These are phyloP conservation scores for Vicia sativa DNA, from an alignment of 306 rosid genomes.

Conservation along the genomic window DNA sequence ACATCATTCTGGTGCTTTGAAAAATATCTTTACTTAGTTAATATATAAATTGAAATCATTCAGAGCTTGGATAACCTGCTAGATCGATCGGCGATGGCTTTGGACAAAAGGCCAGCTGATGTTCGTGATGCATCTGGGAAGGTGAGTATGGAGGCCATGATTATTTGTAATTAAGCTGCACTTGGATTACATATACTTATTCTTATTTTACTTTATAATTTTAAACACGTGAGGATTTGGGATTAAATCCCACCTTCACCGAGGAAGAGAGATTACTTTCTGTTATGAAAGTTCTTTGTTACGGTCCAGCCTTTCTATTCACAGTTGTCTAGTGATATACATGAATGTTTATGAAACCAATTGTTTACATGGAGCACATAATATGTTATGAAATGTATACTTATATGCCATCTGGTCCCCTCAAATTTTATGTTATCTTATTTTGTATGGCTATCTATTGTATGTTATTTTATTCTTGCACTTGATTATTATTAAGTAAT, in stretches of 20 bases:
- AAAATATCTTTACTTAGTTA: conserved; percentile 10
- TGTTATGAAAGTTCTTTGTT: conserved; percentile 15
- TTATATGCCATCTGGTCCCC: neutral
- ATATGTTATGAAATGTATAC: conserved; percentile 22
- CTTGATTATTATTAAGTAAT: conserved; percentile 26
- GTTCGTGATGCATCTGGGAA: conserved; percentile 42
- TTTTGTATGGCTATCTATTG: conserved; percentile 14
- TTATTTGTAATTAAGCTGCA: conserved; percentile 28
- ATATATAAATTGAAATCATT: conserved; percentile 35
- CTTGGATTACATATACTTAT: conserved; percentile 20
- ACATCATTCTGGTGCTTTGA: conserved; percentile 25
- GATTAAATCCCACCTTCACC: conserved; percentile 19
- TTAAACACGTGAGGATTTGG: conserved; percentile 11
- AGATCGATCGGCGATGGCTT: conserved; percentile 40
- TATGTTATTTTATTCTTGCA: conserved; percentile 27
- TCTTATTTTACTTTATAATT: neutral
- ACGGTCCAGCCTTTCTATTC: neutral
- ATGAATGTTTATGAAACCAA: conserved; percentile 19
- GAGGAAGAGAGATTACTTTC: conserved; percentile 3
- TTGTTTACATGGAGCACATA: conserved; percentile 19
- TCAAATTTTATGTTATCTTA: neutral
- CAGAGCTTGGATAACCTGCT: conserved; percentile 74
- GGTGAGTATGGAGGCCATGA: conserved; percentile 56
- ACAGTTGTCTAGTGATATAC: conserved; percentile 7
- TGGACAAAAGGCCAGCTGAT: conserved; percentile 45